These are phyloP conservation scores for Xylaria sp. DNA, from an alignment of 2,329 filamentous ascomycete genomes.

Conservation along the genomic window DNA sequence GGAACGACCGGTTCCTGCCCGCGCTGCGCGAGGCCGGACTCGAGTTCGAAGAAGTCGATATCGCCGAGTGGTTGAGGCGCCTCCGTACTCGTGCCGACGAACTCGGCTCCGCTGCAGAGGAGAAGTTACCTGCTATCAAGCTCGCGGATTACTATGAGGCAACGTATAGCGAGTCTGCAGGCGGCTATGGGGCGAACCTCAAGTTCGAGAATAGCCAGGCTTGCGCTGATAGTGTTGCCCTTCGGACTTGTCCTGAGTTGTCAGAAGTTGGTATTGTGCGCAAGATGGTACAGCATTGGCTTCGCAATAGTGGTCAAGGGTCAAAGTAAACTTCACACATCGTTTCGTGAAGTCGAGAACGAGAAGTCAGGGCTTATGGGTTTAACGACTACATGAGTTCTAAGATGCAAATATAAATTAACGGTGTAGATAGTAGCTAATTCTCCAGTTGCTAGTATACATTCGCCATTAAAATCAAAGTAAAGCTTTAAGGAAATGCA, in stretches of 20 bases:
- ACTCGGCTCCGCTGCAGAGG: constrained; percentile 43
- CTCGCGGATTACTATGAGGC: constrained; percentile 45
- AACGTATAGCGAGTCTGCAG: constrained; percentile 36
- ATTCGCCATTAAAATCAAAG: background rate
- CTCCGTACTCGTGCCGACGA: constrained; percentile 44
- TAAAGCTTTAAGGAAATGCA: background rate
- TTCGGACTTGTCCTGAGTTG: constrained; percentile 43
- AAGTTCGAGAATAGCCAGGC: constrained; percentile 40
- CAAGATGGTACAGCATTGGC: constrained; percentile 47
- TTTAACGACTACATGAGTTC: background rate
- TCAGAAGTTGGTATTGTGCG: constrained; percentile 42
- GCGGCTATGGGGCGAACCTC: constrained; percentile 28
- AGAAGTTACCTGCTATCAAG: constrained; percentile 43
- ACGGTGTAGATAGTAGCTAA: background rate
- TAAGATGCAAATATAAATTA: background rate
- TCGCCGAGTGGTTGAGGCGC: constrained; percentile 50
- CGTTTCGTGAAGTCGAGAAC: background rate
- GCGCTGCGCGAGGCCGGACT: constrained; percentile 49
- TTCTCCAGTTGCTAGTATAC: background rate
- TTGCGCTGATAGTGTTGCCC: constrained; percentile 42
- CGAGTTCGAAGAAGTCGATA: constrained; percentile 50
- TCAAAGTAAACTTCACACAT: background rate
- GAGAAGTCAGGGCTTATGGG: background rate
- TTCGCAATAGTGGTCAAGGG: constrained; percentile 21
- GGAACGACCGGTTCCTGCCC: constrained; percentile 50